These are phyloP conservation scores for Benincasa hispida DNA, from an alignment of 306 rosid species.

Conservation along the genomic window DNA sequence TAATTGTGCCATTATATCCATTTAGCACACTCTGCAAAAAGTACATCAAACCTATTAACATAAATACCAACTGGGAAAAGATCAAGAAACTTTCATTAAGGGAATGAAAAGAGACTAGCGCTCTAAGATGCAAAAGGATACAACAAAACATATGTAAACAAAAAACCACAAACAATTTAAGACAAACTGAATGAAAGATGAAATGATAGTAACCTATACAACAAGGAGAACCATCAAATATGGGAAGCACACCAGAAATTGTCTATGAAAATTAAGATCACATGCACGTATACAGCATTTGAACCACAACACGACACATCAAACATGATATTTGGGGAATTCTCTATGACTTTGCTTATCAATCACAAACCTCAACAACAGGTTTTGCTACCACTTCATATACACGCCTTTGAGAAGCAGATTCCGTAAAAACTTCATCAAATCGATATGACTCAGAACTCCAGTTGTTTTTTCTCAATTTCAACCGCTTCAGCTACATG, in stretches of 20 bases:
- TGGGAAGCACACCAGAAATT: background rate
- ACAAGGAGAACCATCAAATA: background rate
- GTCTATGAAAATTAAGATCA: background rate
- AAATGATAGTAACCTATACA: background rate
- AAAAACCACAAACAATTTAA: background rate
- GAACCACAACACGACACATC: conserved; percentile 1
- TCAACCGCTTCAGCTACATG: conserved; percentile 46
- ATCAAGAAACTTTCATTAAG: no score
- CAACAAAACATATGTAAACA: no score
- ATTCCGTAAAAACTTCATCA: conserved; percentile 53
- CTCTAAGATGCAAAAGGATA: no score
- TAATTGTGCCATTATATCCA: conserved; percentile 64
- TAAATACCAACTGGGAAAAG: conserved; percentile 1
- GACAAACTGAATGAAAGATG: background rate
- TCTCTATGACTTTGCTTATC: background rate
- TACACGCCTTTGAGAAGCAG: conserved; percentile 53
- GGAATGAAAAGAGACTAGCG: no score
- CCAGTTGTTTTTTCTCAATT: conserved; percentile 60
- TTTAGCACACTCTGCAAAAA: conserved; percentile 52
- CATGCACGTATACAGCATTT: background rate
- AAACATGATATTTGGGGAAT: background rate
- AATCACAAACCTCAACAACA: conserved; percentile 45
- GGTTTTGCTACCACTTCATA: conserved; percentile 63
- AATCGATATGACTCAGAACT: conserved; percentile 48
- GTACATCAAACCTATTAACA: conserved; percentile 2